Base-by-base conservation (phyloP, 176 grass and related monocot genomes). In the Eragrostis nindensis region DNA sequence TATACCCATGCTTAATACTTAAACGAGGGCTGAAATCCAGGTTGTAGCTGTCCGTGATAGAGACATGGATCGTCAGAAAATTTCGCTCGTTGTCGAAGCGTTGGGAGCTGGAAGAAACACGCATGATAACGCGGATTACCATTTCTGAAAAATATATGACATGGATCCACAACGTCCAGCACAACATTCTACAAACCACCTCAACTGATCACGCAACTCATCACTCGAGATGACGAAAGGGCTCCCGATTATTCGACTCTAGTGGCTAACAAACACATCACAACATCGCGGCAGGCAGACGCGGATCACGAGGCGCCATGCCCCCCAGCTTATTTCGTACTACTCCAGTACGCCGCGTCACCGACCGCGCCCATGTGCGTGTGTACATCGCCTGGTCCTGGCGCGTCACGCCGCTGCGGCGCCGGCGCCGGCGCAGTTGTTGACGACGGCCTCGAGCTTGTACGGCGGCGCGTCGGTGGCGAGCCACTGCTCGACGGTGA, bases 401-500 rank as follows among this genome's bases (percentile, higher is more conserved):
- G 38, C n/a, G 46, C 12, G n/a, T 83, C 66, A 65, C 21, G 70
- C 78, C 1, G 46, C 19, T 1, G 75, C 39, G 46, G 67, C 30
- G 43, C 96, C 61, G 25, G 61, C 27, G 62, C 27, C 40, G 46
- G 67, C 32, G 45, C 96, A 99, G 5, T 30, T 19, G 77, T 95
- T 46, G 73, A 61, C 43, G 52, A 80, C 77, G 65, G 92, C 88
- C 16, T 86, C 88, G 21, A 93, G 96, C 83, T 85, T 62, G 78
- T 86, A 99, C 0, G 96, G 96, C 71, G 88, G 0, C 14, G 73
- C 62, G 71, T 95, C 89, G 68, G 75, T 83, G 88, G 96, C 90
- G 45, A 99, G 79, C 96, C 96, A 99, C 92, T 93, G 92, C 88
- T 94, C 90, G 41, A 99, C 92, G 66, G 80, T 88, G 86, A 99